These are phyloP conservation scores for Trametes villosa DNA, from an alignment of 768 basidiomycete species.

Conservation along the genomic window DNA sequence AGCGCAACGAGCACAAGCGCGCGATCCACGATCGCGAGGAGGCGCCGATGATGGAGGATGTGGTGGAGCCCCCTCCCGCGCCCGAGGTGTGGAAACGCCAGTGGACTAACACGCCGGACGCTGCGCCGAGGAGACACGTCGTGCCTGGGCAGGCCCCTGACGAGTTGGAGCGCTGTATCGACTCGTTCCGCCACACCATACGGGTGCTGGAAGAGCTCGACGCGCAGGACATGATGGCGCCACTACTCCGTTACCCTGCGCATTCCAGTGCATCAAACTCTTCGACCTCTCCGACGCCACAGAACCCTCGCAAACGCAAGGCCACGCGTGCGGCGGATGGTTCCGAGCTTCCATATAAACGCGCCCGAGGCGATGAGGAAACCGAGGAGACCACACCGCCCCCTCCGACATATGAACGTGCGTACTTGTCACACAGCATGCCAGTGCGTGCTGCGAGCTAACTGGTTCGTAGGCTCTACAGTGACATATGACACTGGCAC, in stretches of 20 bases:
- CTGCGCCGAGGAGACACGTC: conserved; percentile 37
- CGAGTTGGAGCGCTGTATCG: background rate
- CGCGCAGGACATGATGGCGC: background rate
- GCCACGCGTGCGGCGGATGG: background rate
- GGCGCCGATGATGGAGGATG: conserved; percentile 33
- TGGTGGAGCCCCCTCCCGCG: conserved; percentile 37
- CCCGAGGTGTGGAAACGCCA: conserved; percentile 38
- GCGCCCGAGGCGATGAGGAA: background rate
- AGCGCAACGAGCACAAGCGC: conserved; percentile 26
- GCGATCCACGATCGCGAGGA: conserved; percentile 15
- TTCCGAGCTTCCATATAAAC: background rate
- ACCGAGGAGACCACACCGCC: background rate
- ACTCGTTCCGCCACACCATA: background rate
- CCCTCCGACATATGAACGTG: conserved; percentile 6
- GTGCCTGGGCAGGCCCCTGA: conserved; percentile 41
- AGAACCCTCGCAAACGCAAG: conserved; percentile 6
- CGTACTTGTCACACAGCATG: background rate
- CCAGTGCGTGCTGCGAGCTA: background rate
- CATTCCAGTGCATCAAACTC: background rate
- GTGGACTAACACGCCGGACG: conserved; percentile 43
- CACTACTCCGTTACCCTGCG: background rate
- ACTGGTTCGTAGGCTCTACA: background rate
- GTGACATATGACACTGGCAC: conserved; percentile 6
- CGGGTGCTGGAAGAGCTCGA: background rate
- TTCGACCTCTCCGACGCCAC: background rate